Conservation (phyloP, 2,329 filamentous ascomycete species). For the Ciborinia camelliae region DNA sequence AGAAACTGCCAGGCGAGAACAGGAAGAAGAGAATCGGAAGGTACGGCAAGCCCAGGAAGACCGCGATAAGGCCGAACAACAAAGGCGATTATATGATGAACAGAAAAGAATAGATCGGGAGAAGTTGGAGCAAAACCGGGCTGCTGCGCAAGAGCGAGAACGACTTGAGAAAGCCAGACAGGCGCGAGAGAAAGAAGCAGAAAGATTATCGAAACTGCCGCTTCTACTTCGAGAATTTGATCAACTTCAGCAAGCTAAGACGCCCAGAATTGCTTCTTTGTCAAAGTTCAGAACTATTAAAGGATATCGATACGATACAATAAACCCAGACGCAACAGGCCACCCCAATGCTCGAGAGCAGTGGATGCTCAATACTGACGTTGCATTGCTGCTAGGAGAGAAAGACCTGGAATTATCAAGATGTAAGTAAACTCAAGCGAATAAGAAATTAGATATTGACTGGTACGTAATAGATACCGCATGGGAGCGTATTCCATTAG, state of each 20-base stretch:
- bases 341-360: constrained; percentile 58
- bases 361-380: constrained; percentile 64
- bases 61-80: constrained; percentile 38
- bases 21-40: constrained; percentile 33
- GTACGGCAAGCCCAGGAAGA: constrained; percentile 33
- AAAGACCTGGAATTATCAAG: constrained; percentile 58
- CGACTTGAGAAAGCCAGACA: constrained; percentile 47
- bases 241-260: constrained; percentile 49
- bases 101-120: constrained; percentile 39
- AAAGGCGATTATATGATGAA: constrained; percentile 36
- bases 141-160: constrained; percentile 41
- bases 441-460: not conserved
- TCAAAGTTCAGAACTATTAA: constrained; percentile 55
- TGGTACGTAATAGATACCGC: constrained; percentile 47
- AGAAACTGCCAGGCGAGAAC: constrained; percentile 35
- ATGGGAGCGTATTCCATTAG: constrained; percentile 56
- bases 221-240: constrained; percentile 61
- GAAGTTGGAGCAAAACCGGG: constrained; percentile 39
- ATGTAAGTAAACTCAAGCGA: constrained; percentile 45
- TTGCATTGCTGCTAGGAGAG: constrained; percentile 60
- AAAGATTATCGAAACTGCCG: constrained; percentile 55
- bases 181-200: constrained; percentile 53
- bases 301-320: constrained; percentile 62
- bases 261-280: constrained; percentile 45
- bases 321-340: constrained; percentile 51